These are phyloP conservation scores for Clohesyomyces aquaticus DNA, from an alignment of 495 filamentous ascomycete species.

Conservation along the genomic window DNA sequence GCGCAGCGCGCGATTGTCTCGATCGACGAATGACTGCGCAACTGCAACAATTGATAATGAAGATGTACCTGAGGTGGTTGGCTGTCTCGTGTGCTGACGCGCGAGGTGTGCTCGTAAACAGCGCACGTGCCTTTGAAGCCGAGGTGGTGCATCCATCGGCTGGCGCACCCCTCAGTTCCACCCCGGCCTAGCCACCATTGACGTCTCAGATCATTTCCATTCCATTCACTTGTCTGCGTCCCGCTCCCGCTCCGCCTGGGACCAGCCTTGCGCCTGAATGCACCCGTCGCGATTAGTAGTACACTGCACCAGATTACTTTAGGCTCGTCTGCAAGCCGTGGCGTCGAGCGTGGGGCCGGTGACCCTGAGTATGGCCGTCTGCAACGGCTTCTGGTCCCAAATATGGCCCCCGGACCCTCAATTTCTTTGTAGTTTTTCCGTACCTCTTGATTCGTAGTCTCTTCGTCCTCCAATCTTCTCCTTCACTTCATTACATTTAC, in stretches of 20 bases:
- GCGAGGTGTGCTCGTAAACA: neutral
- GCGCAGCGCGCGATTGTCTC: constrained; percentile 3
- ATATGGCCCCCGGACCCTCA: constrained; percentile 2
- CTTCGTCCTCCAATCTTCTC: neutral
- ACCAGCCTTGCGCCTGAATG: neutral
- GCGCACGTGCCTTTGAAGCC: neutral
- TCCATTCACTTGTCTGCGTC: neutral
- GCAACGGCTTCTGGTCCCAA: constrained; percentile 17
- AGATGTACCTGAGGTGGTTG: constrained; percentile 1
- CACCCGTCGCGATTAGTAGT: neutral
- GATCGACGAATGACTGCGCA: constrained; percentile 3
- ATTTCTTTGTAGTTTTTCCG: too few relatives aligned
- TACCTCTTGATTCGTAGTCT: neutral
- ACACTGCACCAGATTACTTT: neutral
- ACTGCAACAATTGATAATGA: neutral
- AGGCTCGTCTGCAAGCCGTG: constrained; percentile 4
- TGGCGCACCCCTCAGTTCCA: neutral
- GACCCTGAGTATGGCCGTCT: neutral
- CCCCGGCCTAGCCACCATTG: neutral
- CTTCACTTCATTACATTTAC: neutral
- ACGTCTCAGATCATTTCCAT: neutral
- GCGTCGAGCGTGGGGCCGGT: constrained; percentile 3
- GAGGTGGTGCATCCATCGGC: neutral
- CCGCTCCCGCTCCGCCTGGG: neutral
- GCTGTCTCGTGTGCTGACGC: constrained; percentile 4